phyloP scores from a whole-genome alignment of 768 basidiomycete species.

The Phlebiopsis gigantea region DNA sequence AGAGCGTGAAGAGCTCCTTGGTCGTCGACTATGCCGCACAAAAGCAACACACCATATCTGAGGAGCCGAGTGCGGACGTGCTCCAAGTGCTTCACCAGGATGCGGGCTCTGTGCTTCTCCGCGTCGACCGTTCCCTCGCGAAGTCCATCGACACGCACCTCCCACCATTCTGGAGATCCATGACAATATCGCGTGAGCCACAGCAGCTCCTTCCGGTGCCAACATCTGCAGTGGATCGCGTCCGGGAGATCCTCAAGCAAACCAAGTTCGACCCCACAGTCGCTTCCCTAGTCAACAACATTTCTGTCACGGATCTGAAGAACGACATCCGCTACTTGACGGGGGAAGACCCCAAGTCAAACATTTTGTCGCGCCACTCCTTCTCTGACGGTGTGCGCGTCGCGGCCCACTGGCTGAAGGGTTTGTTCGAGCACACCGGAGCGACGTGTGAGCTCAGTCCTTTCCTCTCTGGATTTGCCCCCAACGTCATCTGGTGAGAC shows the following conservation, averaged over 20 bases:
- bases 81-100: slow-evolving; percentile 37
- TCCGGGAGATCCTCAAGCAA: slow-evolving; percentile 49
- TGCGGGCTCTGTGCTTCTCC: slow-evolving; percentile 41
- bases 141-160: slow-evolving; percentile 37
- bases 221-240: slow-evolving; percentile 43
- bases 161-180: slow-evolving; percentile 70
- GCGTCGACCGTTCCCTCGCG: slow-evolving; percentile 31
- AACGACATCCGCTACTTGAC: slow-evolving; percentile 79
- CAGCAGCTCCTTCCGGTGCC: slow-evolving; percentile 53
- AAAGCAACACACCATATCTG: not conserved
- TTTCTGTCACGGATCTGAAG: slow-evolving; percentile 61
- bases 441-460: slow-evolving; percentile 62
- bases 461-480: slow-evolving; percentile 73
- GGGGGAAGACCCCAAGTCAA: slow-evolving; percentile 71
- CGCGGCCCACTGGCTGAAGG: slow-evolving; percentile 74
- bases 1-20: not conserved
- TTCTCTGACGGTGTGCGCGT: slow-evolving; percentile 61
- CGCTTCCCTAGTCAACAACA: slow-evolving; percentile 60
- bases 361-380: slow-evolving; percentile 76
- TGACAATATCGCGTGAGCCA: slow-evolving; percentile 49
- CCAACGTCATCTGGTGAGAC: slow-evolving; percentile 79
- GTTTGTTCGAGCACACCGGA: slow-evolving; percentile 66
- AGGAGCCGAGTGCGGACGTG: no score
- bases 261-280: slow-evolving; percentile 68
- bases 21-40: not conserved